A percentile compares a stretch with the other conserved stretches of the same genome.
These are phyloP conservation scores for Lolium perenne DNA, from an alignment of 176 grass and related monocot species.

Conservation along the genomic window DNA sequence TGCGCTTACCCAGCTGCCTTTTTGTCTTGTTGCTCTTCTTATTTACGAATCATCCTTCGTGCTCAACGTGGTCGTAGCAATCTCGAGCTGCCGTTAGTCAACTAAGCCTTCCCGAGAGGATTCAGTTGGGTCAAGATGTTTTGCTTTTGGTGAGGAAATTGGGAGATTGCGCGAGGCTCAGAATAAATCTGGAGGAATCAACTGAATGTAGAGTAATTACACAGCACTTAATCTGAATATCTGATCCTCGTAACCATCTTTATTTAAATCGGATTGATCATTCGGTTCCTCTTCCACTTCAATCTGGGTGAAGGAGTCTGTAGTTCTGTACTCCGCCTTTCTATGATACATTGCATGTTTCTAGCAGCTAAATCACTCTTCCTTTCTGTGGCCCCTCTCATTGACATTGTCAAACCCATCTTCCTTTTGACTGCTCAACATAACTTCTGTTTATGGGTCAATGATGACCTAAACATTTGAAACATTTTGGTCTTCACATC, in stretches of 20 bases:
- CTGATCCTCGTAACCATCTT: slow-evolving; percentile 11
- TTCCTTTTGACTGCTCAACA: slow-evolving; percentile 6
- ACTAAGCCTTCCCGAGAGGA: background rate
- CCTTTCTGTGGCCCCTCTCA: background rate
- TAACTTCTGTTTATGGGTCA: background rate
- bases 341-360: background rate
- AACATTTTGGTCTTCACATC: background rate
- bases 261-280: background rate
- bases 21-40: background rate
- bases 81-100: background rate
- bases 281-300: background rate
- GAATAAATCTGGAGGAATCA: background rate
- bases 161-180: background rate
- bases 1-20: background rate
- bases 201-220: background rate
- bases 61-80: background rate
- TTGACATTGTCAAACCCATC: background rate
- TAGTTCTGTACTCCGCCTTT: background rate
- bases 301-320: background rate
- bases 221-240: background rate
- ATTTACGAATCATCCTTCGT: background rate
- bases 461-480: slow-evolving; percentile 8
- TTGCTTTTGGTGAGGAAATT: background rate
- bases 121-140: slow-evolving; percentile 7
- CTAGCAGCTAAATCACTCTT: slow-evolving; percentile 24